Base-by-base conservation (phyloP, 768 basidiomycete species). In the Austroboletus festivus region DNA sequence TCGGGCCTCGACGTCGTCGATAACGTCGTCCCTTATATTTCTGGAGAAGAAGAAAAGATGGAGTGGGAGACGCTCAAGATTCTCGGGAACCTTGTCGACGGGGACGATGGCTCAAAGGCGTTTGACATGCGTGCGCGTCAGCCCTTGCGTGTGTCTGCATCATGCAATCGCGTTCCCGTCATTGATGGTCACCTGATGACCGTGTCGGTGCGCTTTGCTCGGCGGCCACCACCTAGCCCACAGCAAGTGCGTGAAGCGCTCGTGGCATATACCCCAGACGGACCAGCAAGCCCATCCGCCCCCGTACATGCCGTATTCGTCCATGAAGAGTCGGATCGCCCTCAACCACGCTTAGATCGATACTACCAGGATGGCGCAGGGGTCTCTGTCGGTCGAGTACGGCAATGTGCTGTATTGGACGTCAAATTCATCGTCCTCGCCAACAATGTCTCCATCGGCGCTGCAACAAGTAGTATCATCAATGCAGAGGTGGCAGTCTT, bases 11-110 rank as follows among this genome's bases (percentile, higher is more conserved):
- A 98, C 69, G 90, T 97, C 66, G 59, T 96, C 55, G 96, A 98
- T 72, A 98, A 98, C 73, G 77, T 99, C 64, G 85, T 99, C 2
- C 96, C 96, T 5, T 85, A 89, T 69, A 98, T 99, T 67, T 70
- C 80, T 16, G 92, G 94, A 42, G 95, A 97, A 63, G 89, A 93
- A 60, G 96, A 98, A 64, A 99, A 98, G 67, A 93, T 98, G 55
- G 95, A 99, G 67, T 99, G 96, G 96, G 96, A 99, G 72, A 86
- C 91, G 6, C 79, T 89, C 59, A 99, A 98, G 74, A 99, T 99
- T 60, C 82, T 99, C 19, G 95, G 96, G 20, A 92, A 86, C 3
- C 59, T 97, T 48, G 59, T 73, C 3, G 72, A 79, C 21, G 74
- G 75, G 42, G 82, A 84, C 47, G 71, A 76, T 26, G 79, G 77